Percentiles rank a stretch among this genome's conserved stretches.
These are phyloP conservation scores for Cadophora sp. DNA, from an alignment of 2,329 filamentous ascomycete genomes.

Conservation along the genomic window DNA sequence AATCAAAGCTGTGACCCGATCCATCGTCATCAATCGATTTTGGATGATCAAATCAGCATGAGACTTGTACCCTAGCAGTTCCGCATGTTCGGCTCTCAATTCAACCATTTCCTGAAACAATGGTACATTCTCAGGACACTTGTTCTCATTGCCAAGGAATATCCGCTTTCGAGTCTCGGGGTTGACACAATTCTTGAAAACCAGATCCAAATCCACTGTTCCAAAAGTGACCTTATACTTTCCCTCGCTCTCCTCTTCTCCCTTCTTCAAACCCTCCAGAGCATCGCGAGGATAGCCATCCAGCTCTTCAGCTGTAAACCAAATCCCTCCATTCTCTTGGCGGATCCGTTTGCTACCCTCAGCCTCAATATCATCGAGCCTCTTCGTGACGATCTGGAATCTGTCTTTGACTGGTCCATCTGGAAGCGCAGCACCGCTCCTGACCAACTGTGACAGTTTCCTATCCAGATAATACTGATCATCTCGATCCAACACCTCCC, in stretches of 20 bases:
- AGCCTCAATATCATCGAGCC: constrained; percentile 19
- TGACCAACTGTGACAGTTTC: background rate
- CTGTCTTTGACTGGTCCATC: constrained; percentile 15
- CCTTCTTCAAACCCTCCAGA: constrained; percentile 53
- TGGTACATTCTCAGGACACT: constrained; percentile 65
- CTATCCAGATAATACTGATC: constrained; percentile 15
- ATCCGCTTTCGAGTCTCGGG: constrained; percentile 47
- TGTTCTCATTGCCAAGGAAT: constrained; percentile 43
- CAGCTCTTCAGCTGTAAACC: constrained; percentile 56
- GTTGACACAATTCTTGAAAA: constrained; percentile 52
- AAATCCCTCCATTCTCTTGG: constrained; percentile 52
- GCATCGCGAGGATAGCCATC: constrained; percentile 57
- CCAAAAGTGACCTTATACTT: constrained; percentile 58
- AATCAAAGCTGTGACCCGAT: constrained; percentile 73
- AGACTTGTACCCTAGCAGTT: constrained; percentile 75
- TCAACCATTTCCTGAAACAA: constrained; percentile 76
- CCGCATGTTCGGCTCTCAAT: constrained; percentile 76
- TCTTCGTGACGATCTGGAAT: constrained; percentile 16
- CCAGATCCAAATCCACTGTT: constrained; percentile 55
- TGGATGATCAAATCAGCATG: constrained; percentile 65
- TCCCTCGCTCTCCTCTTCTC: constrained; percentile 53
- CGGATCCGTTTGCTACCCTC: constrained; percentile 17
- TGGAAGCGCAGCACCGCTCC: constrained; percentile 14
- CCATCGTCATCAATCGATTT: constrained; percentile 70
- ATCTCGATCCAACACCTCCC: constrained; percentile 9